phyloP scores from a whole-genome alignment of 805 yeast species.

The Saccharomycopsis schoenii region DNA sequence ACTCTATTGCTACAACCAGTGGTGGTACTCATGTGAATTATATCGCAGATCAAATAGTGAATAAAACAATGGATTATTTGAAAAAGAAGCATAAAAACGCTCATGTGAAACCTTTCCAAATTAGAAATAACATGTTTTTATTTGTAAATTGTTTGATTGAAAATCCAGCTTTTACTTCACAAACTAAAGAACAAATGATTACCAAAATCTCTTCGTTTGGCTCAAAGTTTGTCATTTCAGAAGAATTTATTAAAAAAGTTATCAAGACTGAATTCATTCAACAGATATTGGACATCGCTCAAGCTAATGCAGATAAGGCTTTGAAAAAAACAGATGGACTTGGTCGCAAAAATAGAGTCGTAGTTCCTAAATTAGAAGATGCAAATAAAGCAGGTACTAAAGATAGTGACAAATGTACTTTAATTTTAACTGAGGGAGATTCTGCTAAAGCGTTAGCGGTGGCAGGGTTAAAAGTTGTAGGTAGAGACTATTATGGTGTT shows the following conservation, averaged over 20 bases:
- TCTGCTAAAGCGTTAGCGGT: conserved; percentile 90
- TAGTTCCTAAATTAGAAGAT: conserved; percentile 84
- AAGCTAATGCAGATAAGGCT: conserved; percentile 79
- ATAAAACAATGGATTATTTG: conserved; percentile 61
- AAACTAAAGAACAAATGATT: conserved; percentile 91
- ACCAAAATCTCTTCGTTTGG: conserved; percentile 87
- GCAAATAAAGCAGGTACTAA: conserved; percentile 94
- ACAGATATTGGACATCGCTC: conserved; percentile 73
- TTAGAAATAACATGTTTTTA: conserved; percentile 79
- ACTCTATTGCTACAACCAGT: conserved; percentile 92
- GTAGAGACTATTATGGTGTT: conserved; percentile 90
- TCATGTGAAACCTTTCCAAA: conserved; percentile 78
- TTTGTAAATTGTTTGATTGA: conserved; percentile 89
- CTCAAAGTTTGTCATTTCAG: conserved; percentile 70
- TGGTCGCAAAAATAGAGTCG: conserved; percentile 65
- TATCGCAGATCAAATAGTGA: conserved; percentile 74
- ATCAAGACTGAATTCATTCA: conserved; percentile 63
- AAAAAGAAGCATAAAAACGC: conserved; percentile 59
- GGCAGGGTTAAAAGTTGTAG: conserved; percentile 89
- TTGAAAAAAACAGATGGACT: conserved; percentile 83
- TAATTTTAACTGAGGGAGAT: conserved; percentile 93
- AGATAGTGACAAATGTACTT: conserved; percentile 85
- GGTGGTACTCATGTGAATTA: conserved; percentile 95
- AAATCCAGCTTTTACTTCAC: conserved; percentile 96
- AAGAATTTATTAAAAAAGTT: conserved; percentile 61